These are phyloP conservation scores for Neurospora terricola DNA, from an alignment of 495 filamentous ascomycete species.

Conservation along the genomic window DNA sequence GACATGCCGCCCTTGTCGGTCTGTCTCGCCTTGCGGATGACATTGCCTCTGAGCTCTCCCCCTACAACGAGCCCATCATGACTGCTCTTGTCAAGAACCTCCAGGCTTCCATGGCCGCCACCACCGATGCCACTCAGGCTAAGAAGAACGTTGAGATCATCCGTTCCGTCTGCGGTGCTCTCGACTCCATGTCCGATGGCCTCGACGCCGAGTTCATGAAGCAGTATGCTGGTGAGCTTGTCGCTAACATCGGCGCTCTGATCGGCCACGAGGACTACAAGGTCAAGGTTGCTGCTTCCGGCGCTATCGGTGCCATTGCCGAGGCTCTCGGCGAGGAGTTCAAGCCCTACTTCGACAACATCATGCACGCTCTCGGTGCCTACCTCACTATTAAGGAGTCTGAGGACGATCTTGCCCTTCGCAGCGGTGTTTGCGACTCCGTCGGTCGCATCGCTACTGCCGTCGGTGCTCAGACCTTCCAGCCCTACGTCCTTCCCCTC, in stretches of 20 bases:
- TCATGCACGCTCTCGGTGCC: conserved; percentile 73
- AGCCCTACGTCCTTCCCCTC: conserved; percentile 78
- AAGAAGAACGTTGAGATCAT: conserved; percentile 75
- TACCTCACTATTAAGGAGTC: conserved; percentile 81
- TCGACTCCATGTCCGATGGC: conserved; percentile 85
- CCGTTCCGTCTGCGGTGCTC: conserved; percentile 78
- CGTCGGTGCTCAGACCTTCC: conserved; percentile 77
- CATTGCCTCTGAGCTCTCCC: conserved; percentile 75
- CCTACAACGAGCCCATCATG: conserved; percentile 74
- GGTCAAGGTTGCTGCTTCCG: conserved; percentile 79
- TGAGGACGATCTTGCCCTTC: conserved; percentile 81
- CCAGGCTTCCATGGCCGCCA: conserved; percentile 54
- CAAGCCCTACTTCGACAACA: conserved; percentile 77
- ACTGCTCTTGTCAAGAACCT: conserved; percentile 79
- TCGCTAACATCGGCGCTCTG: conserved; percentile 72
- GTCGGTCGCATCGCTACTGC: conserved; percentile 87
- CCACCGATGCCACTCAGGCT: conserved; percentile 40
- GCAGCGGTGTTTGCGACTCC: conserved; percentile 79
- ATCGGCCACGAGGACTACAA: conserved; percentile 76
- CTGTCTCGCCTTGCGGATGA: conserved; percentile 88
- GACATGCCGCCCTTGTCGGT: conserved; percentile 75
- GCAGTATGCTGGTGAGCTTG: conserved; percentile 69
- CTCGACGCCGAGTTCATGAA: conserved; percentile 75
- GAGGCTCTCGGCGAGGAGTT: conserved; percentile 73
- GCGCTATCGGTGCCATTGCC: conserved; percentile 84